Conservation (phyloP, 2,329 filamentous ascomycete species). For the Hypocreales sp. region DNA sequence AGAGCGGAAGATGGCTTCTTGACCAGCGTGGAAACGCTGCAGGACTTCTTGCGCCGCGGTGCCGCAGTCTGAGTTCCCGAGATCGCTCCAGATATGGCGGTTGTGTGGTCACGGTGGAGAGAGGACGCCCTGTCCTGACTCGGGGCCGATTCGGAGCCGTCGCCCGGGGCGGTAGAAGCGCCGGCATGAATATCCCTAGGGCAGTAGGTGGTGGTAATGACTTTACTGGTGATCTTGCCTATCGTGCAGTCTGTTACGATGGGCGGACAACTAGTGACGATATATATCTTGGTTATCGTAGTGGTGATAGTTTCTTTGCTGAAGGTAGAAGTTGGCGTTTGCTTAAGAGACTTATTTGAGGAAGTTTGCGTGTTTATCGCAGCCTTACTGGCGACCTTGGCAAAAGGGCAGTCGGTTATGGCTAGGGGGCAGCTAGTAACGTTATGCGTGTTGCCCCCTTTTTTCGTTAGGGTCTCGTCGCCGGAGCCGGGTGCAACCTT, state of each 20-base stretch:
- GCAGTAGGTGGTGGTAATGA: conserved; percentile 7
- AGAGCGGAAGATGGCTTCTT: too few relatives aligned
- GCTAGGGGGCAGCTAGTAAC: conserved; percentile 36
- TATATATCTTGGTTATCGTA: neutral
- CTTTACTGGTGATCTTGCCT: conserved; percentile 5
- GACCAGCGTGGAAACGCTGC: too few relatives aligned
- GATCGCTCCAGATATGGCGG: too few relatives aligned
- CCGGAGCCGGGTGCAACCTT: too few relatives aligned
- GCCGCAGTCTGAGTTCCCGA: too few relatives aligned
- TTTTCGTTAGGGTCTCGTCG: too few relatives aligned
- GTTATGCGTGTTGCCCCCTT: conserved; percentile 1
- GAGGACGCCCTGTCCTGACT: too few relatives aligned
- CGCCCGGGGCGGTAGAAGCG: neutral
- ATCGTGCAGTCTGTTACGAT: conserved; percentile 41
- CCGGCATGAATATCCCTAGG: conserved; percentile 2
- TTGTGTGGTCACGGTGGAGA: too few relatives aligned
- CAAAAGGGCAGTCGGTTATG: conserved; percentile 39
- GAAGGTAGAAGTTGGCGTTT: neutral
- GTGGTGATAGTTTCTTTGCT: neutral
- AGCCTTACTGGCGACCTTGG: conserved; percentile 1
- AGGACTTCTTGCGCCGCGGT: too few relatives aligned
- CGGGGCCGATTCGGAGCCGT: neutral
- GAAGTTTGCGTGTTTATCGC: too few relatives aligned
- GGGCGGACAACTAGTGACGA: conserved; percentile 33
- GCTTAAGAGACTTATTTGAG: neutral